These are phyloP conservation scores for Chlorella sp. DNA, from an alignment of 139 green algal genomes.

Conservation along the genomic window DNA sequence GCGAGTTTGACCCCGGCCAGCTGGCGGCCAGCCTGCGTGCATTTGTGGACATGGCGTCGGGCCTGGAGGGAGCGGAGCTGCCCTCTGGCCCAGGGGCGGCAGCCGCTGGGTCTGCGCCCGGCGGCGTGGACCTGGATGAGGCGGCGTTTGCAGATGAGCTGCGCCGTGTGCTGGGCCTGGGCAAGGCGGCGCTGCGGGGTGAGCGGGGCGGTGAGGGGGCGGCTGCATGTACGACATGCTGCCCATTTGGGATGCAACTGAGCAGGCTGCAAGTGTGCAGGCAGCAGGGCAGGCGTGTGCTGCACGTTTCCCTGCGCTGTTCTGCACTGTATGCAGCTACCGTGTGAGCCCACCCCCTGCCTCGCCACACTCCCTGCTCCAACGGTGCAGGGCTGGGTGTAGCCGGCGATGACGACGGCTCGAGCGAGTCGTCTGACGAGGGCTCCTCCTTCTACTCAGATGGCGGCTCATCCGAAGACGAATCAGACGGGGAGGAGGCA, in stretches of 20 bases:
- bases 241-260: too few species aligned
- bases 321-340: too few species aligned
- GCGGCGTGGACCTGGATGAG: slow-evolving; percentile 41
- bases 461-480: not conserved
- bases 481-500: not conserved
- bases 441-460: slow-evolving; percentile 54
- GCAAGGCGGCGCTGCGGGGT: not conserved
- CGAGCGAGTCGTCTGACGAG: slow-evolving; percentile 47
- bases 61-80: slow-evolving; percentile 66
- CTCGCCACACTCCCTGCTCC: not conserved
- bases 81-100: not conserved
- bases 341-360: too few species aligned
- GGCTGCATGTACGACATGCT: too few species aligned
- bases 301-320: too few species aligned
- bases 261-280: too few species aligned
- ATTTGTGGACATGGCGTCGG: slow-evolving; percentile 60
- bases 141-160: slow-evolving; percentile 52
- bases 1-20: slow-evolving; percentile 58
- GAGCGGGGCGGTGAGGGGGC: not conserved
- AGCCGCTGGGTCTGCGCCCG: not conserved
- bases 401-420: slow-evolving; percentile 1
- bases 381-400: not conserved
- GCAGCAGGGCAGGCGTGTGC: too few species aligned
- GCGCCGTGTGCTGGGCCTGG: slow-evolving; percentile 38
- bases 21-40: slow-evolving; percentile 50